Conservation (phyloP, 345 rosid species). For the Schrenkiella parvula region DNA sequence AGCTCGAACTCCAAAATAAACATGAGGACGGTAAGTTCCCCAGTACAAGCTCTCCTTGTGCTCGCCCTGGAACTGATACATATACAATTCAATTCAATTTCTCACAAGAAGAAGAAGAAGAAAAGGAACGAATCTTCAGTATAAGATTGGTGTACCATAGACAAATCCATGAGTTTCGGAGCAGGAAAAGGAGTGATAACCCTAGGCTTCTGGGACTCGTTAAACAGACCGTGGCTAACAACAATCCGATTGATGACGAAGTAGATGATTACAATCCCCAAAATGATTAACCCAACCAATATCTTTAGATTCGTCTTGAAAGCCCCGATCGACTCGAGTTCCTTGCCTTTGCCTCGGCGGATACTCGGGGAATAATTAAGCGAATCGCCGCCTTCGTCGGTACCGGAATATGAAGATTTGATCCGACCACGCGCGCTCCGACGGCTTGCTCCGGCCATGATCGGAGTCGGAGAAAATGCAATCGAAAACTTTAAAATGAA, state of each 20-base stretch:
- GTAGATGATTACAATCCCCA: constrained; percentile 16
- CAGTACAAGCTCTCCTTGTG: constrained; percentile 87
- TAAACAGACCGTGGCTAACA: neutral
- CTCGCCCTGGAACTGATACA: constrained; percentile 76
- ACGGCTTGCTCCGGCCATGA: constrained; percentile 64
- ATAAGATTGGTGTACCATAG: constrained; percentile 40
- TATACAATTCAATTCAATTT: neutral
- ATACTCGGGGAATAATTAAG: neutral
- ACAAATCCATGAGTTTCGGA: constrained; percentile 73
- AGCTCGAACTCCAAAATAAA: constrained; percentile 88
- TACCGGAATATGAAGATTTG: constrained; percentile 33
- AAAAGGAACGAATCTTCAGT: neutral
- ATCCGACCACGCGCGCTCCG: constrained; percentile 53
- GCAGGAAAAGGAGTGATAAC: constrained; percentile 88
- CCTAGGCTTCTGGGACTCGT: constrained; percentile 46
- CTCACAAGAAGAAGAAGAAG: neutral
- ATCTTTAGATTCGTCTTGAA: constrained; percentile 25
- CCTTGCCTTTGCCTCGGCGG: constrained; percentile 24
- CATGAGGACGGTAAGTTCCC: constrained; percentile 95
- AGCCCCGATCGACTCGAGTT: constrained; percentile 28
- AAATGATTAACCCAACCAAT: constrained; percentile 7
- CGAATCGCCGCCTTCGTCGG: constrained; percentile 30
- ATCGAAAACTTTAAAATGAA: neutral
- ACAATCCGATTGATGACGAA: constrained; percentile 23
- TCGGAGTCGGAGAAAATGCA: constrained; percentile 4